These are phyloP conservation scores for Sclerotinia subarctica DNA, from an alignment of 2,329 filamentous ascomycete species.

Conservation along the genomic window DNA sequence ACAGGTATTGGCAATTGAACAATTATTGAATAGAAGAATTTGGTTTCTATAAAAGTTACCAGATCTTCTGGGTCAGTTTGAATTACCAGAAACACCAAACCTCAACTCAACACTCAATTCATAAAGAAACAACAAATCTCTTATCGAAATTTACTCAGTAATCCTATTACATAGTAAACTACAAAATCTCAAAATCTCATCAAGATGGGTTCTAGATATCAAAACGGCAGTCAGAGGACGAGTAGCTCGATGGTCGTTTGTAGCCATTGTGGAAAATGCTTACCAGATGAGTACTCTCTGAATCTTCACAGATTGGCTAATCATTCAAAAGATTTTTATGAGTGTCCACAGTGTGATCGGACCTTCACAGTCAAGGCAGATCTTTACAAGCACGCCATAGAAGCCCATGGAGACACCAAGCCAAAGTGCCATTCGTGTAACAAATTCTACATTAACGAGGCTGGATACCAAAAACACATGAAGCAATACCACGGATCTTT, in stretches of 20 bases:
- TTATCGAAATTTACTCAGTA: background rate
- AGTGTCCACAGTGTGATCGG: background rate
- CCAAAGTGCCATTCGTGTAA: background rate
- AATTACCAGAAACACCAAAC: too few species aligned
- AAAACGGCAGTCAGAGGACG: background rate
- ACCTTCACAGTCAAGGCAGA: rapidly evolving
- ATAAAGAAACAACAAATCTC: background rate
- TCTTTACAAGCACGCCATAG: background rate
- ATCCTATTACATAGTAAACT: background rate
- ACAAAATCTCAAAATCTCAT: background rate
- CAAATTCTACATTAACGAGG: rapidly evolving
- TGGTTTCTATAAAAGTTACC: background rate
- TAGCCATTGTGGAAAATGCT: background rate
- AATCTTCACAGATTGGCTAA: background rate
- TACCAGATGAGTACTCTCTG: background rate
- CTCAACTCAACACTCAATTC: background rate
- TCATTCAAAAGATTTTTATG: background rate
- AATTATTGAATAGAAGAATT: background rate
- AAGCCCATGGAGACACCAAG: background rate
- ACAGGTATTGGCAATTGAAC: background rate
- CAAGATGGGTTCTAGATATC: background rate
- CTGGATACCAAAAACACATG: rapidly evolving
- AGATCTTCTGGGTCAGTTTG: background rate
- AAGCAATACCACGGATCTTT: background rate
- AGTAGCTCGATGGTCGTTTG: background rate